Evolutionary conservation across 2,329 filamentous ascomycete species (phyloP).

Genomic region (Sporothrix phasma): DNA sequence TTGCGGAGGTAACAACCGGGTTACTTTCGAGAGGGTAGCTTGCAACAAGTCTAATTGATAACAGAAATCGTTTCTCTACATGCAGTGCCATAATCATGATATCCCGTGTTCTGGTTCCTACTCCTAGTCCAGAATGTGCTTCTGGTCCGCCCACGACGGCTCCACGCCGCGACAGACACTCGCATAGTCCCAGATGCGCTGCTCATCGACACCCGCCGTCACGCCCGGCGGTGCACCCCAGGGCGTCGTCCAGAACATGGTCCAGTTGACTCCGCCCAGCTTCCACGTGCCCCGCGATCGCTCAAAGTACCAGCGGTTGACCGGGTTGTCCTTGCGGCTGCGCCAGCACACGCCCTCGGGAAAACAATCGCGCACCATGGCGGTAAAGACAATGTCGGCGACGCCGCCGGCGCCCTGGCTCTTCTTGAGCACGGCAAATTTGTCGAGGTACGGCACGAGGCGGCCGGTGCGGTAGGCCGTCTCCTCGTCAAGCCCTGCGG

Average conservation of each 20-base stretch:
- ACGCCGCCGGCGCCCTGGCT: conserved; percentile 87
- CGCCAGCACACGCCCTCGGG: conserved; percentile 87
- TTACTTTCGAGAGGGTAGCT: no score
- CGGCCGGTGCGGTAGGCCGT: conserved; percentile 45
- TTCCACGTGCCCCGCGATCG: conserved; percentile 75
- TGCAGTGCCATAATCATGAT: neutral
- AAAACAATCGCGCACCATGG: conserved; percentile 85
- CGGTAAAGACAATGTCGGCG: conserved; percentile 91
- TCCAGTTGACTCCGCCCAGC: conserved; percentile 75
- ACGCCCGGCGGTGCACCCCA: conserved; percentile 32
- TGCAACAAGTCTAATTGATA: neutral
- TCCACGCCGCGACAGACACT: conserved; percentile 57
- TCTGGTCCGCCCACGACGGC: conserved; percentile 54
- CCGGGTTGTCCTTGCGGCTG: conserved; percentile 80
- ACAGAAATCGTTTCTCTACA: neutral
- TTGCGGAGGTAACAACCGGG: no score
- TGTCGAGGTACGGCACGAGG: conserved; percentile 88
- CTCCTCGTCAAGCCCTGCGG: conserved; percentile 44
- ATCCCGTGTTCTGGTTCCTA: neutral
- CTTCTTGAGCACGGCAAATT: conserved; percentile 85
- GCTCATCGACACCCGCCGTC: conserved; percentile 40
- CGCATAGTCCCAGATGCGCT: conserved; percentile 58
- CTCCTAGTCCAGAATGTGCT: conserved; percentile 45
- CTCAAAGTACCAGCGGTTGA: conserved; percentile 99
- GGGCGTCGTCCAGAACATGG: conserved; percentile 95